phyloP scores from a whole-genome alignment of 257 asterid genomes.

The Solanum lycopersicoides region DNA sequence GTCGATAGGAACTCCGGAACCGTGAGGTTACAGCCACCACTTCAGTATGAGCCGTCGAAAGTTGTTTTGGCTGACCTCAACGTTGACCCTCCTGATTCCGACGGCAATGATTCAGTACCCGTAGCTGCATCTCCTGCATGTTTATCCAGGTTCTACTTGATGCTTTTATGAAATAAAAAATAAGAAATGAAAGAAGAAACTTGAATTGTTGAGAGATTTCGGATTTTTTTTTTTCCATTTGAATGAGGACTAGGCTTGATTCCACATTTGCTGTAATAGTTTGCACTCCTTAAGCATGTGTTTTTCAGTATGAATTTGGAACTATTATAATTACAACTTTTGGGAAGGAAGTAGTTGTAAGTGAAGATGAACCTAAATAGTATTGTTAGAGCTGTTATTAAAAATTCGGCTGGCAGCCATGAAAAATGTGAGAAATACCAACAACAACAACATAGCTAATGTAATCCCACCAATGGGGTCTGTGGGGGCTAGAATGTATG shows the following conservation, averaged over 20 bases:
- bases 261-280: neutral
- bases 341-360: neutral
- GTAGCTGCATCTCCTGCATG: conserved; percentile 9
- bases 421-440: neutral
- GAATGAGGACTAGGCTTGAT: neutral
- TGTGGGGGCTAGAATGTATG: neutral
- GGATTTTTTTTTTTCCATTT: neutral
- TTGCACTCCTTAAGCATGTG: neutral
- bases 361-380: neutral
- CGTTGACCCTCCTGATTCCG: conserved; percentile 60
- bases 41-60: conserved; percentile 20
- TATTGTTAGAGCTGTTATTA: neutral
- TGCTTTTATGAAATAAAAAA: neutral
- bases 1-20: conserved; percentile 8
- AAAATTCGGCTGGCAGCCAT: neutral
- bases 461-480: neutral
- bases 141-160: conserved; percentile 25
- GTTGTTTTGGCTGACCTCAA: conserved; percentile 68
- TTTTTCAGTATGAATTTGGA: neutral
- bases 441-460: neutral
- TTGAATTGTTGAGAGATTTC: neutral
- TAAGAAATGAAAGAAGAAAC: neutral
- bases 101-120: conserved; percentile 18
- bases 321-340: neutral
- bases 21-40: conserved; percentile 7